Base-by-base conservation (phyloP, 225 moss, liverwort and hornwort genomes). In the Pseudoscleropodium purum region DNA sequence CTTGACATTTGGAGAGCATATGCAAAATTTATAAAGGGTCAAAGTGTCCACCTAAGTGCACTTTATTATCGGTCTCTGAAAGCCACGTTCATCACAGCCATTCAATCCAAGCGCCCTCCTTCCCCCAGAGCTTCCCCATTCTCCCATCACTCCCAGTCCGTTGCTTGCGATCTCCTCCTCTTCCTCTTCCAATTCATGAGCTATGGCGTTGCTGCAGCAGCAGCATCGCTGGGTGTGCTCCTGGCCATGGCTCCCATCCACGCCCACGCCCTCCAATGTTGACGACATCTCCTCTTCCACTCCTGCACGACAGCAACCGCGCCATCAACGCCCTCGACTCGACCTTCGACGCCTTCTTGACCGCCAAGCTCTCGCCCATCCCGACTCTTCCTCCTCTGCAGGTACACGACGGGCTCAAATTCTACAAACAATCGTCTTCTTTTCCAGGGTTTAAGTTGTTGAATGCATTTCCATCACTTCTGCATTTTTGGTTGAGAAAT, bases 191-290 rank as follows among this genome's bases (percentile, higher is more conserved):
- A 27, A 57, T 36, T 63, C 26, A 39, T 60, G 41, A 80, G 84
- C 86, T 21, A 94, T 91, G 92, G 91, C 82, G 80, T 77, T 89
- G 80, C 70, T 79, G 62, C 85, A 79, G 85, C 85, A 47, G 73
- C 90, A 81, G 75, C 92, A 91, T 57, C 89, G 91, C 61, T 90
- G 93, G 87, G 36, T 45, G 43, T 94, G 94, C 90, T 94, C 96
- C 12, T 97, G 96, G 96, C 96, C 96, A 47, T 97, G 96, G 96
- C 90, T 93, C 41, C 86, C 81, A 7, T 11, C 86, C 56, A 74
- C 81, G 18, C 81, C 89, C 80, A 89, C 91, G 26, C 87, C 94
- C 33, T 87, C 83, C 14, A 91, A 79, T 59, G 62, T 26, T 13
- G 81, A 67, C 45, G 89, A 86, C 75, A 39, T 67, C 79, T 16